Evolutionary conservation across 169 alveolate species (phyloP).

Genomic region (Cryptosporidium meleagridis): DNA sequence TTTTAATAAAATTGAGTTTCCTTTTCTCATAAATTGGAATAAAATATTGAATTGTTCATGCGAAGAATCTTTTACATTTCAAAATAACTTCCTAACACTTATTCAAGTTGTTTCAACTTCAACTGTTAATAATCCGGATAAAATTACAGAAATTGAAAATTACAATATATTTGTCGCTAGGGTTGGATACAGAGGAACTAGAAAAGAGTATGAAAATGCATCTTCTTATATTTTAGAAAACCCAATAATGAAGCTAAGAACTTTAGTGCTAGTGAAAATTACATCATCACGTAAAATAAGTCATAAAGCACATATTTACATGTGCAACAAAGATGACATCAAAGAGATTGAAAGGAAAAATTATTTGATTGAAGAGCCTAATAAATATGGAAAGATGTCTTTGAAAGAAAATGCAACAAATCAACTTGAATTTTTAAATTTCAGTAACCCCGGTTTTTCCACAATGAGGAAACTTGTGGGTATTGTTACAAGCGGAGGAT

Average conservation of each 20-base stretch:
- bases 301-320: constrained; percentile 30
- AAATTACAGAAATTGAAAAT: not conserved
- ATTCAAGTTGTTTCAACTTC: not conserved
- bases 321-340: constrained; percentile 31
- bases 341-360: not conserved
- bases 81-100: not conserved
- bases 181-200: constrained; percentile 53
- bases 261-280: constrained; percentile 28
- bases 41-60: not conserved
- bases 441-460: not conserved
- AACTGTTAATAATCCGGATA: not conserved
- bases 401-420: not conserved
- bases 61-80: not conserved
- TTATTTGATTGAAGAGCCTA: constrained; percentile 18
- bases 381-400: constrained; percentile 1
- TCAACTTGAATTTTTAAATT: not conserved
- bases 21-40: constrained; percentile 58
- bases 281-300: constrained; percentile 1
- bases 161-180: constrained; percentile 30
- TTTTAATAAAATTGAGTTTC: constrained; percentile 57
- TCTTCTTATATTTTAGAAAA: not conserved
- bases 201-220: not conserved
- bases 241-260: not conserved
- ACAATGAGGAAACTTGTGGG: constrained; percentile 54
- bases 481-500: constrained; percentile 62